These are phyloP conservation scores for Phytophthora brassicae DNA, from an alignment of 352 stramenopile genomes.

Conservation along the genomic window DNA sequence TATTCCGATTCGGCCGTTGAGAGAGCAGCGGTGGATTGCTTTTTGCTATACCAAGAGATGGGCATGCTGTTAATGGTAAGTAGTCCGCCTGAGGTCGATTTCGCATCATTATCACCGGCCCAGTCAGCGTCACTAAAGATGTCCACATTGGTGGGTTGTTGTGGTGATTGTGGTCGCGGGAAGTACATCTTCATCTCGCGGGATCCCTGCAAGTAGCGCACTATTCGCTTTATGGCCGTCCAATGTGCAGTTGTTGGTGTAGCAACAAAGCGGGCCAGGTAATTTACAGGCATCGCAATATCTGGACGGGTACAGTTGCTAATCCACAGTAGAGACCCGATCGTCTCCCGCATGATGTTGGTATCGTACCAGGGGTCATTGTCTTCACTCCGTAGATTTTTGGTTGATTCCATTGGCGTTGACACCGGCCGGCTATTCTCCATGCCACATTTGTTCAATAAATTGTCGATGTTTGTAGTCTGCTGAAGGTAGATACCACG, in stretches of 20 bases:
- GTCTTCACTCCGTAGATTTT: background rate
- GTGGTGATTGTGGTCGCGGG: background rate
- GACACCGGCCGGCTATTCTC: background rate
- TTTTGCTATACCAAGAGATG: slow-evolving; percentile 14
- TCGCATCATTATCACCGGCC: slow-evolving; percentile 9
- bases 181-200: background rate
- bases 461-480: background rate
- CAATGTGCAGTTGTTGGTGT: background rate
- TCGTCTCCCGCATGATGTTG: background rate
- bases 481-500: background rate
- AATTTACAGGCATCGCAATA: slow-evolving; percentile 10
- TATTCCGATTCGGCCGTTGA: slow-evolving; percentile 11
- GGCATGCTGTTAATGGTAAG: slow-evolving; percentile 10
- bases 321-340: background rate
- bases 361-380: background rate
- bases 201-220: background rate
- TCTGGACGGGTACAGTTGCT: background rate
- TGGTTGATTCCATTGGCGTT: background rate
- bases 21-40: slow-evolving; percentile 3
- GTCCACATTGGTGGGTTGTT: background rate
- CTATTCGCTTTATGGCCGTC: background rate
- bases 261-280: background rate
- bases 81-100: slow-evolving; percentile 9
- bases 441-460: background rate
- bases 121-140: slow-evolving; percentile 15